phyloP scores from a whole-genome alignment of 345 rosid genomes.

The Bruguiera sexangula region DNA sequence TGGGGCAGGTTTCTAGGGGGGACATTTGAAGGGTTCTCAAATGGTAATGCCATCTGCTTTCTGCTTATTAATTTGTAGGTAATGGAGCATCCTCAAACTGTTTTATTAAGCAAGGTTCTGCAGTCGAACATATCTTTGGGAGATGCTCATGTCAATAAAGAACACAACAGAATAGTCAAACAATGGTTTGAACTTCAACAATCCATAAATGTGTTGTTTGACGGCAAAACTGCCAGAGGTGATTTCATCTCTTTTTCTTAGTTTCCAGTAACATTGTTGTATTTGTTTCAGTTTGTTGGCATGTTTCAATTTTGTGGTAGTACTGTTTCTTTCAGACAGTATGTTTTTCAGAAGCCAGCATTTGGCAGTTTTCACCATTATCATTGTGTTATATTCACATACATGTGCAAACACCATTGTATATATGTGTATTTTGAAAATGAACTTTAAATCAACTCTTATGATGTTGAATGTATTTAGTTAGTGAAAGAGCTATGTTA shows the following conservation, averaged over 20 bases:
- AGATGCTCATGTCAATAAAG: conserved; percentile 52
- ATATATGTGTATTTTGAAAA: too few relatives aligned
- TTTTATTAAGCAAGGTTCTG: conserved; percentile 65
- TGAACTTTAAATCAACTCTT: too few relatives aligned
- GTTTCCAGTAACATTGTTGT: neutral
- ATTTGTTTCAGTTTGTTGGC: neutral
- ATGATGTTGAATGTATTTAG: too few relatives aligned
- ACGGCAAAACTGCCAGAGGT: conserved; percentile 79
- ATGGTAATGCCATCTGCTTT: neutral
- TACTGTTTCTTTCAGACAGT: too few relatives aligned
- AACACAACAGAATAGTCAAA: conserved; percentile 33
- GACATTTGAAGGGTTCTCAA: neutral
- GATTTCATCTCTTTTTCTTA: conserved; percentile 11
- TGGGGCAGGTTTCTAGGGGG: neutral
- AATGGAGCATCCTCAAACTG: conserved; percentile 91
- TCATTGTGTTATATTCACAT: too few relatives aligned
- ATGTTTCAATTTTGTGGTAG: neutral
- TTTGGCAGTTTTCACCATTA: too few relatives aligned
- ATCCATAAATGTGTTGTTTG: conserved; percentile 67
- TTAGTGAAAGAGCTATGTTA: too few relatives aligned
- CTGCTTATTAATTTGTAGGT: conserved; percentile 42
- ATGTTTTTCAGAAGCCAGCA: too few relatives aligned
- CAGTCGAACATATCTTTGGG: conserved; percentile 58
- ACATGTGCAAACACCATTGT: too few relatives aligned
- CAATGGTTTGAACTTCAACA: conserved; percentile 92